These are phyloP conservation scores for Aspergillus fumigatiaffinis DNA, from an alignment of 2,329 filamentous ascomycete species.

Conservation along the genomic window DNA sequence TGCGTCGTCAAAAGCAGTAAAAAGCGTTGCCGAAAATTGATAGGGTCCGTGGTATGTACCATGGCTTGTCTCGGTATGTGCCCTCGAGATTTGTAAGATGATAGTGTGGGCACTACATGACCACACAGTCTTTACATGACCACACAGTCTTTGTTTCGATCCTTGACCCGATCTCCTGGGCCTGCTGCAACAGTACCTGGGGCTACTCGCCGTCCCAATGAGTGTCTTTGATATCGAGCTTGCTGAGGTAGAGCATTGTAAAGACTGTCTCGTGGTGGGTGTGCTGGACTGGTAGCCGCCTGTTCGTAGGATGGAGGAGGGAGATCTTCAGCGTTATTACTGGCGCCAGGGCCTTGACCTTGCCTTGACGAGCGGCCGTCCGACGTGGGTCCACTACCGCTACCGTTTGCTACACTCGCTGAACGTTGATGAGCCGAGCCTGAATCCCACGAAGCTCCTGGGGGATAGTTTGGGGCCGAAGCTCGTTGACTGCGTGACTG, in stretches of 20 bases:
- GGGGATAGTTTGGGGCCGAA: constrained; percentile 18
- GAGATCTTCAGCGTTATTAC: constrained; percentile 46
- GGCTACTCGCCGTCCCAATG: constrained; percentile 12
- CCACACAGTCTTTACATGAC: constrained; percentile 45
- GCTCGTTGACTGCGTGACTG: constrained; percentile 20
- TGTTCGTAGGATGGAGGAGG: constrained; percentile 66
- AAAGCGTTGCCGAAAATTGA: not conserved
- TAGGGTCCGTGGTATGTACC: not conserved
- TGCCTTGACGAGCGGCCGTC: constrained; percentile 22
- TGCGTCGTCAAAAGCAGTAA: not conserved
- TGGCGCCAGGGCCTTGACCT: constrained; percentile 21
- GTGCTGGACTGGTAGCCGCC: constrained; percentile 54
- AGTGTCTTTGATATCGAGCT: constrained; percentile 18
- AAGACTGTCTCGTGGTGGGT: constrained; percentile 43
- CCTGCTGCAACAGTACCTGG: constrained; percentile 10
- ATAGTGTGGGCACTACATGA: constrained; percentile 32
- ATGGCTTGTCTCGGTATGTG: not conserved
- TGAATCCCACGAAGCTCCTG: constrained; percentile 11
- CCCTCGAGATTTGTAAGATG: not conserved
- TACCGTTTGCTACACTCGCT: constrained; percentile 19
- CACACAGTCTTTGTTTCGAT: constrained; percentile 41
- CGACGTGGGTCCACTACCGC: constrained; percentile 10
- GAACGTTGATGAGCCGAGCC: constrained; percentile 10
- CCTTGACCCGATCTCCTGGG: constrained; percentile 18
- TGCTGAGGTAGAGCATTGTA: constrained; percentile 21